Base-by-base conservation (phyloP, 2,329 filamentous ascomycete genomes). In the Cryphonectria naterciae region DNA sequence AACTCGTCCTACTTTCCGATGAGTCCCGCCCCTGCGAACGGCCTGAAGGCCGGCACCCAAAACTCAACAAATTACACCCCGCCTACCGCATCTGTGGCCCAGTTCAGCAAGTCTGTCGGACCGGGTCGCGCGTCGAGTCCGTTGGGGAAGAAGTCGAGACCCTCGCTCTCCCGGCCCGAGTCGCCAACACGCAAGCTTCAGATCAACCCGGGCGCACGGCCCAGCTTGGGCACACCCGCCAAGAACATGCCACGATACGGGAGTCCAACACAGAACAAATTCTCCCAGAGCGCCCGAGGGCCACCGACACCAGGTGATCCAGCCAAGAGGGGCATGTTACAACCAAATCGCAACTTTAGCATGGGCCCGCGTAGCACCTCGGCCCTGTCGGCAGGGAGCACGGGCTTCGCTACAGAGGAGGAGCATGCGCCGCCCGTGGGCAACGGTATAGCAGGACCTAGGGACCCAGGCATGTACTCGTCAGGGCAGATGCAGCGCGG, bases 81-180 rank as follows among this genome's bases (percentile, higher is more conserved):
- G 41, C 88, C 91, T 3, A 91, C 87, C 0, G 88, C 91, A 0
- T 87, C 87, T 0, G 76, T 93, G 65, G 87, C 92, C 69, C 95
- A 95, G 78, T 96, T 98, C 82, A 96, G 94, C 78, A 93, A 97
- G 80, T 97, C 95, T 0, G 85, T 97, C 61, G 94, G 94, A 0
- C 92, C 93, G 8, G 88, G 89, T 56, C 88, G 92, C 77, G 89
- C 91, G 39, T 80, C 90, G 35, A 95, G 92, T 77, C 93, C 94
- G 2, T 84, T 88, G 64, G 88, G 91, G 76, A 95, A 93, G 79
- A 90, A 88, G 75, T 82, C 89, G 61, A 89, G 94, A 70, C 90
- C 91, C 11, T 97, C 95, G 1, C 84, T 97, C n/a, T 89, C 93
- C 67, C 92, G 95, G 41, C 93, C 96, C 6, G 95, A 97, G 74